These are phyloP conservation scores for Marsdenia floribunda DNA, from an alignment of 257 asterid species.

Conservation along the genomic window DNA sequence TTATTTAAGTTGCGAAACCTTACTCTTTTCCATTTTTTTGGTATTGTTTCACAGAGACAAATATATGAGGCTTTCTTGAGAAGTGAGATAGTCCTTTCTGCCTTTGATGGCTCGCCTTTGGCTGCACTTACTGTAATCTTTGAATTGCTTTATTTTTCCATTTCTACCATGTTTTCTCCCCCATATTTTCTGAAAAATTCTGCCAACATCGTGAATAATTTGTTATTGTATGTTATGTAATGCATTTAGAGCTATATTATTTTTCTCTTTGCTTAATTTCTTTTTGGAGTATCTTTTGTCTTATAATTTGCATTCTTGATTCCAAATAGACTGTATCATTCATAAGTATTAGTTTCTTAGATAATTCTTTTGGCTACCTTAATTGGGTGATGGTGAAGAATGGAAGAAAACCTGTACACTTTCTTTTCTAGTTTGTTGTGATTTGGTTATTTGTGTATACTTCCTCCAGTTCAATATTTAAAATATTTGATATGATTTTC, in stretches of 20 bases:
- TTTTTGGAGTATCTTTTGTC: not conserved
- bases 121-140: slow-evolving; percentile 91
- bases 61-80: slow-evolving; percentile 88
- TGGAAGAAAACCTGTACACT: not conserved
- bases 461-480: not conserved
- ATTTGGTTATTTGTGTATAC: not conserved
- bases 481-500: not conserved
- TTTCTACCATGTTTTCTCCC: not conserved
- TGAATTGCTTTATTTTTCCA: not conserved
- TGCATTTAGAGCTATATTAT: not conserved
- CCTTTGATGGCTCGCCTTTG: slow-evolving; percentile 90
- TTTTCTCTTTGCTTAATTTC: not conserved
- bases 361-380: not conserved
- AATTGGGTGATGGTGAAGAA: not conserved
- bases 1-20: not conserved
- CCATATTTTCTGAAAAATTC: not conserved
- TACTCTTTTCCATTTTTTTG: not conserved
- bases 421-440: too few species aligned
- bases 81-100: slow-evolving; percentile 88
- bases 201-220: not conserved
- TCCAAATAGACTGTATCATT: not conserved
- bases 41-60: slow-evolving; percentile 51
- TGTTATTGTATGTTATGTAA: not conserved
- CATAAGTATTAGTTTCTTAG: not conserved
- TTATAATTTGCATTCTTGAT: not conserved